A percentile compares a stretch with the other conserved stretches of the same genome.
phyloP scores from a whole-genome alignment of 805 yeast genomes.

The Cephaloascus fragrans region DNA sequence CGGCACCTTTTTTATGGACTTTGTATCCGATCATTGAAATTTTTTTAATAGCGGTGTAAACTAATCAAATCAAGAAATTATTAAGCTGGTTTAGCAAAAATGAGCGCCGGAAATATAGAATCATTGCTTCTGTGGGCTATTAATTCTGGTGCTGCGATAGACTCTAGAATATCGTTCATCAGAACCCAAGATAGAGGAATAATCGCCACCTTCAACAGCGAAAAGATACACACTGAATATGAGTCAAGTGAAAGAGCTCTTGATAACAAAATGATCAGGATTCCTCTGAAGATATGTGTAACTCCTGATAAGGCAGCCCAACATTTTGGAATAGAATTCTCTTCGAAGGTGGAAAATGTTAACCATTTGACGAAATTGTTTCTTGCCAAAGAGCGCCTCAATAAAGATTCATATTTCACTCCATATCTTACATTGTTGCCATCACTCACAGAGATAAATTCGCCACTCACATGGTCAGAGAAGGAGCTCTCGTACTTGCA shows the following conservation, averaged over 20 bases:
- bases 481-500: conserved; percentile 36
- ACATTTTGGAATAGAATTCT: conserved; percentile 10
- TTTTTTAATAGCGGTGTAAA: no score
- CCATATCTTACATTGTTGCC: conserved; percentile 25
- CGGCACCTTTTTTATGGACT: no score
- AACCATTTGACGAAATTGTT: conserved; percentile 4
- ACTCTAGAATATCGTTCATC: conserved; percentile 20
- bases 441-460: conserved; percentile 28
- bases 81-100: no score
- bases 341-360: conserved; percentile 1
- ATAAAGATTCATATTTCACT: conserved; percentile 6
- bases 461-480: conserved; percentile 67
- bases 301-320: conserved; percentile 22
- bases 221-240: not conserved
- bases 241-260: not conserved
- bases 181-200: conserved; percentile 19
- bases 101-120: no score
- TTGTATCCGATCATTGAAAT: no score
- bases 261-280: conserved; percentile 15
- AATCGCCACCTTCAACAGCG: conserved; percentile 3
- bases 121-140: conserved; percentile 23
- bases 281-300: conserved; percentile 27
- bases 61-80: no score
- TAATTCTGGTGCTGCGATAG: conserved; percentile 25
- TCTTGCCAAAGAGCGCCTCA: conserved; percentile 7